Conservation (phyloP, 2,329 filamentous ascomycete species). For the Cryphonectria japonica region DNA sequence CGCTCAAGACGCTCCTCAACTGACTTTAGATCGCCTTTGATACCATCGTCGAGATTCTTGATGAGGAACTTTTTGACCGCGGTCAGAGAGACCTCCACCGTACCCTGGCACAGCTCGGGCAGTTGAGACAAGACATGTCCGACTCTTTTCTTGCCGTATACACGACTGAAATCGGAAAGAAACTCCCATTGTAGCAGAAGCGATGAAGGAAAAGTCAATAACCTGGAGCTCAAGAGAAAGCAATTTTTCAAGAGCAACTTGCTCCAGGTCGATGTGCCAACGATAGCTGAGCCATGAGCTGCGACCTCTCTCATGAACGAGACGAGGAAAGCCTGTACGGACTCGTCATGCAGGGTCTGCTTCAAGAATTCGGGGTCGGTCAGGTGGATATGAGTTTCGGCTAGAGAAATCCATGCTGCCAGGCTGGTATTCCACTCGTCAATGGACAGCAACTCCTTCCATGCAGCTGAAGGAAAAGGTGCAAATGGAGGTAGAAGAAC, state of each 20-base stretch:
- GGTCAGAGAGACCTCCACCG: conserved; percentile 59
- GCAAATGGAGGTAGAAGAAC: conserved; percentile 70
- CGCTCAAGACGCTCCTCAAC: conserved; percentile 59
- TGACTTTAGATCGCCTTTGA: conserved; percentile 57
- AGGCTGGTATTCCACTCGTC: conserved; percentile 79
- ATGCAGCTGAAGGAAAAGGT: conserved; percentile 71
- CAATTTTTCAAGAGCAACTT: conserved; percentile 61
- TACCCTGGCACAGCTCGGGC: conserved; percentile 54
- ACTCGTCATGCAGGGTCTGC: conserved; percentile 58
- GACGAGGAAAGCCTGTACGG: conserved; percentile 64
- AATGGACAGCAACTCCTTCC: conserved; percentile 67
- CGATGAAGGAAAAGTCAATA: conserved; percentile 51
- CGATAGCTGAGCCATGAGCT: conserved; percentile 39
- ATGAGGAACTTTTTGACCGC: conserved; percentile 66
- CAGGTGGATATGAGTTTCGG: conserved; percentile 66
- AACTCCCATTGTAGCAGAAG: conserved; percentile 67
- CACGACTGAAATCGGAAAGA: conserved; percentile 67
- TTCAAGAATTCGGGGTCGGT: conserved; percentile 58
- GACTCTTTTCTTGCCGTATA: conserved; percentile 67
- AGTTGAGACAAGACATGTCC: conserved; percentile 53
- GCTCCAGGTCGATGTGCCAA: conserved; percentile 42
- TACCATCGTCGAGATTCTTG: conserved; percentile 63
- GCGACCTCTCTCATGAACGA: conserved; percentile 66
- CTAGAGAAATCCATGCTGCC: conserved; percentile 74
- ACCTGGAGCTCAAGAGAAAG: conserved; percentile 66